A percentile compares a stretch with the other conserved stretches of the same genome.
phyloP scores from a whole-genome alignment of 345 rosid species.

The rapeseed (Brassica napus) region DNA sequence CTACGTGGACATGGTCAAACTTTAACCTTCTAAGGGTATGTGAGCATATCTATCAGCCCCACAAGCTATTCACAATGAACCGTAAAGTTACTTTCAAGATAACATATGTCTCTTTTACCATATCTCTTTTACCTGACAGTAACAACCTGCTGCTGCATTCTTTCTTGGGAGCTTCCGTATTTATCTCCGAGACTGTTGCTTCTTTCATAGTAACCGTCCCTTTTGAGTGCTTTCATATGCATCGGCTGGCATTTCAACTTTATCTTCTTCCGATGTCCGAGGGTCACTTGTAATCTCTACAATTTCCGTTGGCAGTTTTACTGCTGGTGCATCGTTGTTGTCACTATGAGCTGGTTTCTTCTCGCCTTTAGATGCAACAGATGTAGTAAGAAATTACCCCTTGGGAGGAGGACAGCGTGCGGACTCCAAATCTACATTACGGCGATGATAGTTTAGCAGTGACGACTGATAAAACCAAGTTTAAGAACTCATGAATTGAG shows the following conservation, averaged over 20 bases:
- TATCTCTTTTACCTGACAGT: slow-evolving; percentile 58
- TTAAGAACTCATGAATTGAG: slow-evolving; percentile 11
- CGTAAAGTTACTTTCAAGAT: neutral
- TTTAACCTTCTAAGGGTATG: too few relatives aligned
- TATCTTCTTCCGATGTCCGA: slow-evolving; percentile 46
- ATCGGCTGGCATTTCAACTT: slow-evolving; percentile 48
- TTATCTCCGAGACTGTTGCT: slow-evolving; percentile 61
- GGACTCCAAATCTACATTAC: slow-evolving; percentile 68
- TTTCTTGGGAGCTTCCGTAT: slow-evolving; percentile 60
- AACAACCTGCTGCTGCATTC: slow-evolving; percentile 67
- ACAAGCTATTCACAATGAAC: neutral
- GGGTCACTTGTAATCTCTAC: slow-evolving; percentile 50
- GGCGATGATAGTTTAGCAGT: slow-evolving; percentile 15
- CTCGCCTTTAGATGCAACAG: slow-evolving; percentile 78
- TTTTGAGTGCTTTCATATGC: slow-evolving; percentile 62
- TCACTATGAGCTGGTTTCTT: slow-evolving; percentile 60
- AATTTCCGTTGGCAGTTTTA: slow-evolving; percentile 43
- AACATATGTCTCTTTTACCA: neutral
- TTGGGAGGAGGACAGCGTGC: slow-evolving; percentile 65
- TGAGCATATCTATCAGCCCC: neutral
- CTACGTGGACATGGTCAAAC: too few relatives aligned
- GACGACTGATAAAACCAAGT: slow-evolving; percentile 3
- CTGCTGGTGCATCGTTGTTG: slow-evolving; percentile 44
- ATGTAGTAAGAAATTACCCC: slow-evolving; percentile 66
- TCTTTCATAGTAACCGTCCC: slow-evolving; percentile 70